Base-by-base conservation (phyloP, 257 asterid genomes). In the Solanum verrucosum region DNA sequence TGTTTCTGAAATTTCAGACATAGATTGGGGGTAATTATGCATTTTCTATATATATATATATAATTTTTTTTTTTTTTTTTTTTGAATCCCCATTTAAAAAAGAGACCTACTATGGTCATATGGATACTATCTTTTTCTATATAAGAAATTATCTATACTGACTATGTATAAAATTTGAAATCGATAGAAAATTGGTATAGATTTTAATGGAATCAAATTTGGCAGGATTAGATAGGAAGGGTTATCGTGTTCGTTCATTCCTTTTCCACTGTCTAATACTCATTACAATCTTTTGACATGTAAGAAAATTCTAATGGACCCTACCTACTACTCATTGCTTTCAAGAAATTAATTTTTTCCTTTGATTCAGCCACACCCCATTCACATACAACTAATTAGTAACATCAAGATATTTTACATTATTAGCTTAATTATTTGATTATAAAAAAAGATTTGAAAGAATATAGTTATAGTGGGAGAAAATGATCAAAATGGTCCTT, bases 161-260 rank as follows among this genome's bases (percentile, higher is more conserved):
- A 18, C 20, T 1, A 59, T 21, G 14, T 60, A 20, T 6, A 27
- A 68, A 70, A 6, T 3, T 31, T 29, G 16, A 70, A 70, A 1
- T 14, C 6, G 3, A 15, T 29, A 40, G 23, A 15, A 25, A 25
- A 25, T 44, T 44, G 38, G 2, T 4, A 15, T 90, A 92, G 87
- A 92, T 93, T 91, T 90, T 83, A 88, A 90, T 91, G 91, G 91
- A 88, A 84, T 88, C 87, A 34, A 91, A 91, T 90, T 90, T 88
- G 84, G 88, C 87, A 83, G 87, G 90, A 88, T 92, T 87, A 88
- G 84, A 78, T 87, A 88, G 84, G 59, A 84, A 79, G 88, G 88
- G 87, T 52, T 88, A 85, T 90, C 81, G 35, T 84, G 89, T 35
- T 52, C 87, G 27, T n/a, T 63, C 73, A 84, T 67, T 25, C 31